Conservation (phyloP, 306 rosid genomes). For the Quercus glauca region DNA sequence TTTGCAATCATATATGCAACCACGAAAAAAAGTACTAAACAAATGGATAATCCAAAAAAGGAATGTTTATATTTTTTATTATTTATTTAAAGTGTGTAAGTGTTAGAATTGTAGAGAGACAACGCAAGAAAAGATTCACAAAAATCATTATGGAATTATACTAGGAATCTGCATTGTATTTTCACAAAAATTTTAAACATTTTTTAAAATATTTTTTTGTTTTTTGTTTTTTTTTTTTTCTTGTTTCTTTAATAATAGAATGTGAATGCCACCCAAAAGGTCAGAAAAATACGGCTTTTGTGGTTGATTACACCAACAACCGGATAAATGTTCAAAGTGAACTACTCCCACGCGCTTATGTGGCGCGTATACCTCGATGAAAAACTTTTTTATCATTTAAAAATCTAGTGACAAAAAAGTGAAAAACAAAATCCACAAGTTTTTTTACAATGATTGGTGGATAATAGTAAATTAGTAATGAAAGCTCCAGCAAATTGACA, state of each 20-base stretch:
- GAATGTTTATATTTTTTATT: not conserved
- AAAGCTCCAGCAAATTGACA: too few relatives aligned
- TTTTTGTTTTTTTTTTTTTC: not conserved
- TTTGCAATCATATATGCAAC: slow-evolving; percentile 8
- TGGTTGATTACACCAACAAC: not conserved
- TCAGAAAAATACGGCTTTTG: too few relatives aligned
- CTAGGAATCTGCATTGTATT: slow-evolving; percentile 6
- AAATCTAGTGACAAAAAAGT: too few relatives aligned
- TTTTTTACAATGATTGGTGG: too few relatives aligned
- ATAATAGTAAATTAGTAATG: too few relatives aligned
- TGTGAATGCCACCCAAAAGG: not conserved
- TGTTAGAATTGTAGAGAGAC: slow-evolving; percentile 6
- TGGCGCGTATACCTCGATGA: not conserved
- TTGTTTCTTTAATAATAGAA: not conserved
- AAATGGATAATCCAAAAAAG: slow-evolving; percentile 4
- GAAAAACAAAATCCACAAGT: too few relatives aligned
- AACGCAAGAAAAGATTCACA: slow-evolving; percentile 17
- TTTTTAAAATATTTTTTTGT: not conserved
- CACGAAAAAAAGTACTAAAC: slow-evolving; percentile 6
- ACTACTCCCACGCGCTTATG: not conserved
- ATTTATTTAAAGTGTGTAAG: slow-evolving; percentile 5
- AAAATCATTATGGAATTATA: slow-evolving; percentile 16
- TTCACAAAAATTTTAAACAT: not conserved
- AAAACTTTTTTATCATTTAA: too few relatives aligned
- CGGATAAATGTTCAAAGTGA: not conserved